These are phyloP conservation scores for Scheffersomyces segobiensis DNA, from an alignment of 1,139 yeast genomes.

Conservation along the genomic window DNA sequence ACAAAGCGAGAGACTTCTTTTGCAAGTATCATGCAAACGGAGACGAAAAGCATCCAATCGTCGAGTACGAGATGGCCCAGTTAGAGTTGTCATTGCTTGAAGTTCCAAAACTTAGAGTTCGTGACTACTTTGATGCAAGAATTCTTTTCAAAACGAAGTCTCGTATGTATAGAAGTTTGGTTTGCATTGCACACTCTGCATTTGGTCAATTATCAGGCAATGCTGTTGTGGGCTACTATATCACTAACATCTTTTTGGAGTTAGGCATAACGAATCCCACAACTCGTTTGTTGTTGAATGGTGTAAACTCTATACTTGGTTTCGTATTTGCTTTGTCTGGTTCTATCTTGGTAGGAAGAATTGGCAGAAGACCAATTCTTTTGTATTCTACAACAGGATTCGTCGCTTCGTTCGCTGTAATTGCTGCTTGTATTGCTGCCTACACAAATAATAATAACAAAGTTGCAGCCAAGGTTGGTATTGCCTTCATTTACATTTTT, in stretches of 20 bases:
- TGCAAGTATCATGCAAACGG: conserved; percentile 23
- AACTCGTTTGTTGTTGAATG: conserved; percentile 18
- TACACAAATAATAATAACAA: conserved; percentile 7
- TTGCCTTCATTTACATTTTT: conserved; percentile 19
- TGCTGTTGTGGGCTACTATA: conserved; percentile 19
- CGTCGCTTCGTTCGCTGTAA: conserved; percentile 14
- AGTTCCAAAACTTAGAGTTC: conserved; percentile 1
- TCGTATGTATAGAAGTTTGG: conserved; percentile 1
- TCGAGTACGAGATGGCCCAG: conserved; percentile 19
- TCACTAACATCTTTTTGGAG: conserved; percentile 17
- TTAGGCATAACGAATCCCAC: conserved; percentile 18
- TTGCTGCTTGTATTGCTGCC: conserved; percentile 15
- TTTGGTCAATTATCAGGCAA: conserved; percentile 20
- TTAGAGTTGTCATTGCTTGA: conserved; percentile 8
- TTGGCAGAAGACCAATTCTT: conserved; percentile 17
- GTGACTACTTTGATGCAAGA: conserved; percentile 8
- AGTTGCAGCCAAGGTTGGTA: conserved; percentile 15
- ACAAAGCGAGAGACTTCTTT: conserved; percentile 33
- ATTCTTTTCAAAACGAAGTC: conserved; percentile 5
- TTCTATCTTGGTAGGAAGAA: conserved; percentile 8
- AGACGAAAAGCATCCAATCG: conserved; percentile 15
- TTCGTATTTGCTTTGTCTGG: conserved; percentile 17
- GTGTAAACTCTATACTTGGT: conserved; percentile 15
- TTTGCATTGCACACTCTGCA: conserved; percentile 10
- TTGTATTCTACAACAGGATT: conserved; percentile 18